A percentile compares a stretch with the other conserved stretches of the same genome.
Conservation (phyloP, 257 asterid species). For the Penstemon barbatus region DNA sequence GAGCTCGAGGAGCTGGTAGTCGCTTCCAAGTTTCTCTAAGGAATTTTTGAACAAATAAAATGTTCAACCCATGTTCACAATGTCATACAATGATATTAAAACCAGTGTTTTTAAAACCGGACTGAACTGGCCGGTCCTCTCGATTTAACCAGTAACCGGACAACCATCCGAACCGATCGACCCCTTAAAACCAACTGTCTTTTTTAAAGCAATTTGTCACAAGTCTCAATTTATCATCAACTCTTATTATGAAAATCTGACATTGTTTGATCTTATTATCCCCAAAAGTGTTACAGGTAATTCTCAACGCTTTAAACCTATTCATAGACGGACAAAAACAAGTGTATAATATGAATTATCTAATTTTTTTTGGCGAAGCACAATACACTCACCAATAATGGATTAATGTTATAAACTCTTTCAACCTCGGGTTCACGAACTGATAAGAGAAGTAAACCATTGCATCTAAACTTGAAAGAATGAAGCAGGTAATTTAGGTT, state of each 20-base stretch:
- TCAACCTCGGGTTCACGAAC: not conserved
- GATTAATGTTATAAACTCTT: conserved; percentile 6
- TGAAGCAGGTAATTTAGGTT: too few relatives aligned
- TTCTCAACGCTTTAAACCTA: not conserved
- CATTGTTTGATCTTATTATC: not conserved
- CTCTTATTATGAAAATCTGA: not conserved
- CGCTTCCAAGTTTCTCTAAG: too few relatives aligned
- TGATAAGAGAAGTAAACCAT: not conserved
- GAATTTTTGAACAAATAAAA: too few relatives aligned
- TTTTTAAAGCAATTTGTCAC: not conserved
- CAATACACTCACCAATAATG: not conserved
- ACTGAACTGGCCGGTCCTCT: too few relatives aligned
- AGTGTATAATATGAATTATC: not conserved
- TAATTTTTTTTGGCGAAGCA: not conserved
- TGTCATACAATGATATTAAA: too few relatives aligned
- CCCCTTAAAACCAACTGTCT: too few relatives aligned
- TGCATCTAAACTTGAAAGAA: too few relatives aligned
- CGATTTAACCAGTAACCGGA: too few relatives aligned
- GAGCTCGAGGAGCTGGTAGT: too few relatives aligned
- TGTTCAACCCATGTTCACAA: too few relatives aligned
- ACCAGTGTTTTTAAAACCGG: too few relatives aligned
- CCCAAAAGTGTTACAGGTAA: not conserved
- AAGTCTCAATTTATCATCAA: conserved; percentile 2
- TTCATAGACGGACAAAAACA: not conserved
- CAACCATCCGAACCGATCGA: too few relatives aligned